Base-by-base conservation (phyloP, 352 stramenopile genomes). In the Phytophthora idaei region DNA sequence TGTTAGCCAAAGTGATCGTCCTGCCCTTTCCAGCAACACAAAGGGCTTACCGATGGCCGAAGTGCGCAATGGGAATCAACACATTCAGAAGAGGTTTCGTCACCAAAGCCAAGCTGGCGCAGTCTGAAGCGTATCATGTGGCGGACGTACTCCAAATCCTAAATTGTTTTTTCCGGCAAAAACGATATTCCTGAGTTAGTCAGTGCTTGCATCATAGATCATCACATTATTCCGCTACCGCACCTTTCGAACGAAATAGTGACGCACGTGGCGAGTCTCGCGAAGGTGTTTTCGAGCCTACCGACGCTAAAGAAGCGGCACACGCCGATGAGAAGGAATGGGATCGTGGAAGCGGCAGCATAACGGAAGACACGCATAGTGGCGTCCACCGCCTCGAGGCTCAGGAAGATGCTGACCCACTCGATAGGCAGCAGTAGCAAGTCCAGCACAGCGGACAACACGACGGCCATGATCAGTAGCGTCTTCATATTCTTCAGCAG, bases 281-380 rank as follows among this genome's bases (percentile, higher is more conserved):
- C 79, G 53, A 92, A 92, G 25, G 76, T 81, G 60, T 87, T 77
- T 57, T 92, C 83, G 61, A 92, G 90, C 51, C 87, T 80, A 34
- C 56, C 48, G 51, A 90, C 77, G 60, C 78, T 83, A 48, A 85
- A 80, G 52, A 77, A 87, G 61, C 83, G 79, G 10, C 77, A 87
- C 27, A 74, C 64, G 1, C 77, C 77, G 45, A 92, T 69, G 52
- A 92, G 64, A 46, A 83, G 50, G 62, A 90, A 81, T 28, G 83
- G 83, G 27, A 92, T 74, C 7, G 73, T 85, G 12, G 80, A 84
- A 50, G 64, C 72, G 27, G 73, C 72, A 0, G 77, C 66, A 50
- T 85, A 79, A 45, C 83, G 83, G 57, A 87, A 85, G 6, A 79
- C 76, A 54, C 77, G 71, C 15, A 92, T 56, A 12, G 60, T 82